A percentile compares a stretch with the other conserved stretches of the same genome.
Evolutionary conservation across 768 basidiomycete genomes (phyloP).

Genomic region (Cyclocybe aegerita): DNA sequence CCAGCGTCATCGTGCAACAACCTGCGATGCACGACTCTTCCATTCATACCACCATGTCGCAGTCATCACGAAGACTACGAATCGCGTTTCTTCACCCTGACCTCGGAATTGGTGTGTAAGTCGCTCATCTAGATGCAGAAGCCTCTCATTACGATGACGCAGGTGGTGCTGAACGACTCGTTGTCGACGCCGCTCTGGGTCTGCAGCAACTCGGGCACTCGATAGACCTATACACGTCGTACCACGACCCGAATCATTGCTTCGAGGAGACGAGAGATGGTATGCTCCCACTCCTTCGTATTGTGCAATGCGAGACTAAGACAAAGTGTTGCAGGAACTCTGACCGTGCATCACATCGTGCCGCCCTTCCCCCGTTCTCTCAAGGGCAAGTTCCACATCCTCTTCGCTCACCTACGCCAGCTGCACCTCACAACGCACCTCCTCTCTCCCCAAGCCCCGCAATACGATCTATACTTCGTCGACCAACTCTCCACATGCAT

Average conservation of each 20-base stretch:
- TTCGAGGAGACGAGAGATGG: constrained; percentile 95
- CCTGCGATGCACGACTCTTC: no score
- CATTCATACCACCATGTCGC: no score
- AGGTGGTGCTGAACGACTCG: constrained; percentile 95
- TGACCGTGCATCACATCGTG: constrained; percentile 68
- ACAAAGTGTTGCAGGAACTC: constrained; percentile 54
- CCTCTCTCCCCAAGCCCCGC: constrained; percentile 43
- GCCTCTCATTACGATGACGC: constrained; percentile 9
- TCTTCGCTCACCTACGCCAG: constrained; percentile 87
- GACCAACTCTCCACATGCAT: constrained; percentile 95
- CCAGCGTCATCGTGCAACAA: no score
- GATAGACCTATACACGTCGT: constrained; percentile 90
- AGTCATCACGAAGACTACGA: constrained; percentile 11
- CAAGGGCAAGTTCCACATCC: constrained; percentile 80
- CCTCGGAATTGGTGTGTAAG: constrained; percentile 78
- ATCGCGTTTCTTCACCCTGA: constrained; percentile 94
- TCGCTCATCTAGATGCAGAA: constrained; percentile 8
- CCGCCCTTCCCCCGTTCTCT: constrained; percentile 82
- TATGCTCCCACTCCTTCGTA: constrained; percentile 30
- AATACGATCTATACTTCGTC: constrained; percentile 87
- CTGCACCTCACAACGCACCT: constrained; percentile 76
- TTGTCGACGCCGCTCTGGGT: constrained; percentile 93
- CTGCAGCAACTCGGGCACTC: constrained; percentile 81
- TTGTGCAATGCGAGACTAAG: background rate
- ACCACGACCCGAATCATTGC: constrained; percentile 84